Conservation (phyloP, 164 flowering plant species). For the Chimonanthus salicifolius region DNA sequence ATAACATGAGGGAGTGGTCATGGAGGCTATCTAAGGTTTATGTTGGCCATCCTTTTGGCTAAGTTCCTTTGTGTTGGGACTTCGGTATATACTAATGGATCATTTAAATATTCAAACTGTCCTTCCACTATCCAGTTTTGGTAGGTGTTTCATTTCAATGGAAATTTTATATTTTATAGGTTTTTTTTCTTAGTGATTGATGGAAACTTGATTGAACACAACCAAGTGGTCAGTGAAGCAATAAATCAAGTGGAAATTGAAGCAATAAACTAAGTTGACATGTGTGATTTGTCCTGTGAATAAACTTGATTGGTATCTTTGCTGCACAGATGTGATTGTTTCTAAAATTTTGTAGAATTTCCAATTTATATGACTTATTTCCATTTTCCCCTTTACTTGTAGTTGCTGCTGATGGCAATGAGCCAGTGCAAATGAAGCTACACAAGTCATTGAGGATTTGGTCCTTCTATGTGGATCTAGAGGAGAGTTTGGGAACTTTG, state of each 20-base stretch:
- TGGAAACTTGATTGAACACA: not conserved
- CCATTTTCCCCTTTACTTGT: constrained; percentile 14
- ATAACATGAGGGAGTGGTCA: too few species aligned
- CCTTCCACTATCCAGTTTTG: not conserved
- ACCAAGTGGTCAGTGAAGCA: not conserved
- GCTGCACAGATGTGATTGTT: not conserved
- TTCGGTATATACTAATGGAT: too few species aligned
- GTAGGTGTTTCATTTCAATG: not conserved
- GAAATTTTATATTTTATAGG: too few species aligned
- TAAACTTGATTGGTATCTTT: not conserved
- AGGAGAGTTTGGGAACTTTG: constrained; percentile 78
- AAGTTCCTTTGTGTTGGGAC: too few species aligned
- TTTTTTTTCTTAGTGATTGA: not conserved
- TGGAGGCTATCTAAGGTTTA: too few species aligned
- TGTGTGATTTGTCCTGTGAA: not conserved
- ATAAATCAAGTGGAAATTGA: not conserved
- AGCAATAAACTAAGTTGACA: not conserved
- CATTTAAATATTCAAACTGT: not conserved
- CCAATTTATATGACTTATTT: too few species aligned
- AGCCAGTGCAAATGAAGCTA: constrained; percentile 92
- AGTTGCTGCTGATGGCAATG: constrained; percentile 96
- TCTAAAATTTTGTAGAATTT: too few species aligned
- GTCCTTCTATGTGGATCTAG: constrained; percentile 87
- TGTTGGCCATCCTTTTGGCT: too few species aligned
- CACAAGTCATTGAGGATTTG: constrained; percentile 80